phyloP scores from a whole-genome alignment of 495 filamentous ascomycete species.

The Jackrogersella minutella region DNA sequence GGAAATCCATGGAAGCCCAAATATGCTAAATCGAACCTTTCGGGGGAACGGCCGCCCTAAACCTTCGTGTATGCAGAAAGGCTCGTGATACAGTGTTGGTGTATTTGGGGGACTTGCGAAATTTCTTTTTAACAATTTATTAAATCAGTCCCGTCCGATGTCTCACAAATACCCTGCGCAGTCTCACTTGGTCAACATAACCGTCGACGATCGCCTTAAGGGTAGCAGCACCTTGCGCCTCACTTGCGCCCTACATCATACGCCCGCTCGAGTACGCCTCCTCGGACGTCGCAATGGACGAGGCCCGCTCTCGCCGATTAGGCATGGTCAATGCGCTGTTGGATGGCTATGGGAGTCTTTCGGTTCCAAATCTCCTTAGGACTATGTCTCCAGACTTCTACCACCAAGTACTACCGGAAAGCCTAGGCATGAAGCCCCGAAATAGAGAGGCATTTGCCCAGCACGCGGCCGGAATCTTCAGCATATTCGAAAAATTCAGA shows the following conservation, averaged over 20 bases:
- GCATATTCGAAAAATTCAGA: constrained; percentile 49
- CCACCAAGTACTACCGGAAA: constrained; percentile 49
- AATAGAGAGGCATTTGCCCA: constrained; percentile 44
- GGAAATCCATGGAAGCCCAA: not conserved
- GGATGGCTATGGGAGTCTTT: constrained; percentile 48
- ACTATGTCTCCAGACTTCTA: constrained; percentile 45
- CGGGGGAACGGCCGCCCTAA: constrained; percentile 12
- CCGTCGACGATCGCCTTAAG: constrained; percentile 14
- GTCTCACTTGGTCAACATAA: constrained; percentile 9
- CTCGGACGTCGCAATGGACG: constrained; percentile 29
- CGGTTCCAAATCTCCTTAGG: constrained; percentile 42
- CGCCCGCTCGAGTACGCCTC: constrained; percentile 2
- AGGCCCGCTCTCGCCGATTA: constrained; percentile 28
- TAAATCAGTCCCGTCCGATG: constrained; percentile 35
- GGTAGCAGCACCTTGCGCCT: not conserved
- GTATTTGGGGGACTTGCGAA: constrained; percentile 31
- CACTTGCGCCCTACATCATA: constrained; percentile 4
- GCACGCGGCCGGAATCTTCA: constrained; percentile 49
- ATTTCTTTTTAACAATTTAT: constrained; percentile 23
- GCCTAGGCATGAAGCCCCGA: constrained; percentile 47
- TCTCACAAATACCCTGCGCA: constrained; percentile 21
- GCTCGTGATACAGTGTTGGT: constrained; percentile 8
- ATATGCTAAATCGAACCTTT: constrained; percentile 25
- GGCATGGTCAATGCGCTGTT: constrained; percentile 45
- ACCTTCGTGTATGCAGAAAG: constrained; percentile 14